phyloP scores from a whole-genome alignment of 768 basidiomycete genomes.

The Russula lepida region DNA sequence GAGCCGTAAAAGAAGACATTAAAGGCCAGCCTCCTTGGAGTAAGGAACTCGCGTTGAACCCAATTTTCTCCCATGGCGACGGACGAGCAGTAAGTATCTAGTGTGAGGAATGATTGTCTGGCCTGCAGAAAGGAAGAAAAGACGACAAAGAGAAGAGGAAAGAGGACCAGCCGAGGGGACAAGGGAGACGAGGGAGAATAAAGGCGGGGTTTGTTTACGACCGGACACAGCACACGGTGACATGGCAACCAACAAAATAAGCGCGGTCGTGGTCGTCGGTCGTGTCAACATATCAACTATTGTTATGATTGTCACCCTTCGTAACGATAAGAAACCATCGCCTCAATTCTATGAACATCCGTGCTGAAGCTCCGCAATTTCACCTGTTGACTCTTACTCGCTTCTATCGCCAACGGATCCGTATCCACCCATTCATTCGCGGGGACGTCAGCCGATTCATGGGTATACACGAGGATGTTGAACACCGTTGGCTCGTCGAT shows the following conservation, averaged over 20 bases:
- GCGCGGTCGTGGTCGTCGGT: too few species aligned
- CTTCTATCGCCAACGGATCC: conserved; percentile 85
- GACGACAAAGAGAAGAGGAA: conserved; percentile 2
- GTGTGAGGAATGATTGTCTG: conserved; percentile 31
- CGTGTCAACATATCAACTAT: neutral
- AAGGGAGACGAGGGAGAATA: conserved; percentile 17
- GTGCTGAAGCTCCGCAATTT: conserved; percentile 96
- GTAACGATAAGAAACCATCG: conserved; percentile 95
- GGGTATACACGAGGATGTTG: conserved; percentile 95
- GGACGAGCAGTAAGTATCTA: conserved; percentile 22
- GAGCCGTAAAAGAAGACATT: conserved; percentile 74
- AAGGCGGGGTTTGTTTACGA: neutral
- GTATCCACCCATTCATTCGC: conserved; percentile 95
- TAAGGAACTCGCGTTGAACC: conserved; percentile 64
- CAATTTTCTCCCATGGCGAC: conserved; percentile 56
- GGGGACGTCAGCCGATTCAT: conserved; percentile 85
- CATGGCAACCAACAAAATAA: neutral
- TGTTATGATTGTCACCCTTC: conserved; percentile 44
- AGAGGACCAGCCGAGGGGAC: neutral
- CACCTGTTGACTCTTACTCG: conserved; percentile 87
- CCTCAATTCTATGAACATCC: conserved; percentile 94
- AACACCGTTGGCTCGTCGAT: conserved; percentile 94
- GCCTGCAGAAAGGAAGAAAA: conserved; percentile 36
- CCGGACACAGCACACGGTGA: neutral
- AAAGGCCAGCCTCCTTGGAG: conserved; percentile 55